Conservation (phyloP, 495 filamentous ascomycete genomes). For the Rostrohypoxylon terebratum region DNA sequence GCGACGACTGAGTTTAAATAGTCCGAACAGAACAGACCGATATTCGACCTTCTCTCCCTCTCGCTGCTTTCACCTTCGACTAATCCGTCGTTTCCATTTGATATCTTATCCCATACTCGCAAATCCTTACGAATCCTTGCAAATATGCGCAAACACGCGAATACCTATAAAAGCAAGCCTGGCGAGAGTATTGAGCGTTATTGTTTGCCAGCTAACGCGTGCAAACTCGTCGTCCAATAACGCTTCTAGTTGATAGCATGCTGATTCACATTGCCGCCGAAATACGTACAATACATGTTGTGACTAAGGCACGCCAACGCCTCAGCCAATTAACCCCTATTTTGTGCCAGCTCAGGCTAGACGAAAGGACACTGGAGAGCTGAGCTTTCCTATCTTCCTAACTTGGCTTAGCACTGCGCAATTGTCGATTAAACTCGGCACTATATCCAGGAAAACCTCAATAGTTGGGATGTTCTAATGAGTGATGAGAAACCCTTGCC, state of each 20-base stretch:
- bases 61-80: not conserved
- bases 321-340: conserved; percentile 20
- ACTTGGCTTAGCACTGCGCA: conserved; percentile 3
- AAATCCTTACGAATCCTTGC: not conserved
- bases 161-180: not conserved
- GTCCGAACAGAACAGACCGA: conserved; percentile 25
- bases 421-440: conserved; percentile 12
- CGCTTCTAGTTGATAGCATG: conserved; percentile 1
- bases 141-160: conserved; percentile 2
- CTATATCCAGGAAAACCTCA: conserved; percentile 16
- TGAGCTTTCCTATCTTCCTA: conserved; percentile 15
- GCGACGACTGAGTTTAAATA: conserved; percentile 8
- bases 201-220: not conserved
- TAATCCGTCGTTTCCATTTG: not conserved
- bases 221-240: not conserved
- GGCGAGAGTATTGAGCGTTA: not conserved
- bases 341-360: not conserved
- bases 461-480: conserved; percentile 20
- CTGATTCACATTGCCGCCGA: conserved; percentile 5
- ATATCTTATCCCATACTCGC: not conserved
- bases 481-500: conserved; percentile 7
- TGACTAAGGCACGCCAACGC: not conserved
- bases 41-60: not conserved
- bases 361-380: not conserved
- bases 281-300: not conserved